Conservation (phyloP, 108 stramenopile species). For the Skeletonema potamos region DNA sequence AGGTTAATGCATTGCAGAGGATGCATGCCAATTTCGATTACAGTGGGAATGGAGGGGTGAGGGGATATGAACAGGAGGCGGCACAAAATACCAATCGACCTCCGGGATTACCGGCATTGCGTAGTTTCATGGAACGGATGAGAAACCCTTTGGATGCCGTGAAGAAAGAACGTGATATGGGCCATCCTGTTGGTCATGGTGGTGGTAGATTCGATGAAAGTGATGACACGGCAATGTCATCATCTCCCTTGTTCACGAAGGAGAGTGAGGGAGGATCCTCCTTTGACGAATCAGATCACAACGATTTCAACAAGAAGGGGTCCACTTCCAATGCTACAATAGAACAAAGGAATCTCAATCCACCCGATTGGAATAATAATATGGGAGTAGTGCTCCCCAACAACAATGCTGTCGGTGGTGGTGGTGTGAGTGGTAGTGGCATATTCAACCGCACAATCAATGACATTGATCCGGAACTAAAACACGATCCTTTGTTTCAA, state of each 20-base stretch:
- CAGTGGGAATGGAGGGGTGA: constrained; percentile 12
- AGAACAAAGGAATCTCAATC: constrained; percentile 6
- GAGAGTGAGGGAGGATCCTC: neutral
- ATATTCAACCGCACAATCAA: constrained; percentile 48
- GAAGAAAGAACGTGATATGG: constrained; percentile 28
- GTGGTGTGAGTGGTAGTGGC: constrained; percentile 14
- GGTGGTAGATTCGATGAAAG: neutral
- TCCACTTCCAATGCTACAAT: constrained; percentile 12
- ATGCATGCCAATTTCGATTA: constrained; percentile 58
- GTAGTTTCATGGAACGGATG: constrained; percentile 73
- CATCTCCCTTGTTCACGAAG: constrained; percentile 20
- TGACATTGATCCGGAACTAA: constrained; percentile 65
- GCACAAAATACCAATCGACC: constrained; percentile 14
- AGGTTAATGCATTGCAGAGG: constrained; percentile 70
- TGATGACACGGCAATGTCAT: neutral
- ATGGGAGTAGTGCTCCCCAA: neutral
- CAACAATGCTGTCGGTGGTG: neutral
- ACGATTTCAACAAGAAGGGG: neutral
- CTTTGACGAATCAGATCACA: neutral
- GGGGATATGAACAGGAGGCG: constrained; percentile 23
- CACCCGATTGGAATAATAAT: constrained; percentile 12
- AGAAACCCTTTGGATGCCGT: constrained; percentile 54
- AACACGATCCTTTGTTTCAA: constrained; percentile 62
- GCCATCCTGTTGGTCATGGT: neutral
- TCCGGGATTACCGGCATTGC: constrained; percentile 68